phyloP scores from a whole-genome alignment of 2,329 filamentous ascomycete species.

The Huntiella moniliformis region DNA sequence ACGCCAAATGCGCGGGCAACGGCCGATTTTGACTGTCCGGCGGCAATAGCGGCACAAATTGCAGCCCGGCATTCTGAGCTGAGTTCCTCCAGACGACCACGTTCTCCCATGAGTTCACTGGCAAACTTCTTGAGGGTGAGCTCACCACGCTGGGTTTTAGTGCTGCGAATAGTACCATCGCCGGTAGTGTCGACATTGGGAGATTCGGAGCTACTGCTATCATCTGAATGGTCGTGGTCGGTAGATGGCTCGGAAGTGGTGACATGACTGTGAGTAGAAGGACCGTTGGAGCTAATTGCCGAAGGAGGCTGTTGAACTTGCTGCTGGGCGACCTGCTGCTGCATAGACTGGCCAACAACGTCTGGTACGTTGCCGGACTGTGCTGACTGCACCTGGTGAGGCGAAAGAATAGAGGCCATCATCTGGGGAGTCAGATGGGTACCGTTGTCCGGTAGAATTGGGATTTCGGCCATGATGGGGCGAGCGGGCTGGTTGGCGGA shows the following conservation, averaged over 20 bases:
- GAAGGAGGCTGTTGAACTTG: background rate
- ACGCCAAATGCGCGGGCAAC: conserved; percentile 12
- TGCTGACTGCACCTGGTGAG: conserved; percentile 5
- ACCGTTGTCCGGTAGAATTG: conserved; percentile 3
- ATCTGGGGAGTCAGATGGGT: conserved; percentile 7
- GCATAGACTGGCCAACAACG: background rate
- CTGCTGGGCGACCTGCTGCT: background rate
- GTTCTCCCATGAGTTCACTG: conserved; percentile 8
- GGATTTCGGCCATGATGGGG: conserved; percentile 8
- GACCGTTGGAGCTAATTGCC: background rate
- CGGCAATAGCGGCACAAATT: conserved; percentile 11
- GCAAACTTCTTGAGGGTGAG: conserved; percentile 10
- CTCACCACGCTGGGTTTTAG: conserved; percentile 4
- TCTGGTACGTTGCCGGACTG: conserved; percentile 1
- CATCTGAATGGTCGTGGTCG: conserved; percentile 3
- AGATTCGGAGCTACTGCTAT: conserved; percentile 6
- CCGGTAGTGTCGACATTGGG: background rate
- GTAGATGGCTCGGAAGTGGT: conserved; percentile 7
- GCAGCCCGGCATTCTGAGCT: conserved; percentile 11
- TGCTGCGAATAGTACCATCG: conserved; percentile 3
- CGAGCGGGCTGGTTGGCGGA: conserved; percentile 1
- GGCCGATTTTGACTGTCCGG: conserved; percentile 11
- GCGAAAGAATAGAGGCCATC: conserved; percentile 7
- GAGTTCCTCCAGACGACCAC: conserved; percentile 11
- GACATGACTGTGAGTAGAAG: conserved; percentile 1